These are phyloP conservation scores for Monilinia fructicola DNA, from an alignment of 2,329 filamentous ascomycete species.

Conservation along the genomic window DNA sequence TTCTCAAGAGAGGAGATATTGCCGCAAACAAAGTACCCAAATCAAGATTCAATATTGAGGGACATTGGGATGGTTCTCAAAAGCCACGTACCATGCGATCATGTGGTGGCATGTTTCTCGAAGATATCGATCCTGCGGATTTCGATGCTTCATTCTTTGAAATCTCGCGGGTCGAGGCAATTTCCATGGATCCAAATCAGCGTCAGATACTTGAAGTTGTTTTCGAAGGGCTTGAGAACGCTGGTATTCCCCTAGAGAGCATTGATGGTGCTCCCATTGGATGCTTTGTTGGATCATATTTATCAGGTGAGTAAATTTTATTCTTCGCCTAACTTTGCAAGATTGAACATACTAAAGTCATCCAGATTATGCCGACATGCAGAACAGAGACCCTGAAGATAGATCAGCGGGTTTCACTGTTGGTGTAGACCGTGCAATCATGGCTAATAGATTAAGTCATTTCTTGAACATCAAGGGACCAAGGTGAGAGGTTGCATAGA, in stretches of 20 bases:
- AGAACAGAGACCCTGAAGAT: conserved; percentile 29
- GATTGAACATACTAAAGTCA: too few relatives aligned
- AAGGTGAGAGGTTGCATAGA: conserved; percentile 20
- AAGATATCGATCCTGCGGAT: conserved; percentile 39
- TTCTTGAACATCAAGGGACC: conserved; percentile 57
- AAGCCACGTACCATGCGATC: conserved; percentile 70
- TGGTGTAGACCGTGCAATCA: conserved; percentile 37
- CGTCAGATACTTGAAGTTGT: conserved; percentile 55
- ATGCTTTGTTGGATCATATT: conserved; percentile 27
- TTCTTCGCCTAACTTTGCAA: conserved; percentile 14
- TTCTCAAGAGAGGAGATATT: conserved; percentile 67
- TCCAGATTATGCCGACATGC: conserved; percentile 29
- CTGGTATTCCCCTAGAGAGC: conserved; percentile 26
- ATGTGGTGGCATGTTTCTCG: conserved; percentile 62
- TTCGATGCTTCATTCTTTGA: conserved; percentile 47
- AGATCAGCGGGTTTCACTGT: conserved; percentile 17
- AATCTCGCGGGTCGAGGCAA: conserved; percentile 42
- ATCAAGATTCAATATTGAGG: conserved; percentile 69
- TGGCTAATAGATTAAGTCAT: conserved; percentile 53
- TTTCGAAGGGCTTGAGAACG: conserved; percentile 57
- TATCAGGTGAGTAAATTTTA: conserved; percentile 39
- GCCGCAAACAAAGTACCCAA: conserved; percentile 60
- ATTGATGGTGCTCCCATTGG: conserved; percentile 25
- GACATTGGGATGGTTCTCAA: conserved; percentile 64
- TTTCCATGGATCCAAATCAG: conserved; percentile 43